Evolutionary conservation across 2,329 filamentous ascomycete genomes (phyloP).

Genomic region (Colletotrichum lupini): DNA sequence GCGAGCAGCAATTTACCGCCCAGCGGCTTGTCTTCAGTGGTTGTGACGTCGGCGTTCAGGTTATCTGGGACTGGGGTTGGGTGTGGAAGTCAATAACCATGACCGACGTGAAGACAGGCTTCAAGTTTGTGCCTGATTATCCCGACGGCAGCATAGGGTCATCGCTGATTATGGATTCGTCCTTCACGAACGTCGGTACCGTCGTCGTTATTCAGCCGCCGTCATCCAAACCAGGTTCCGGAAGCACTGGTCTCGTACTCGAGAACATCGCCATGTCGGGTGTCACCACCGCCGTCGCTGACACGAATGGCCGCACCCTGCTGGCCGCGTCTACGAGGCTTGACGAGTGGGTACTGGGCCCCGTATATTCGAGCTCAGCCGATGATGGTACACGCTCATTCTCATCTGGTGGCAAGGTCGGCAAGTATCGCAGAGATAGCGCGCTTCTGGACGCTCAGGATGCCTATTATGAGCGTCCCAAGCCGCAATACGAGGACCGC

Average conservation of each 20-base stretch:
- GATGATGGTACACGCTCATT: neutral
- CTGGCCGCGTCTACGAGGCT: slow-evolving; percentile 16
- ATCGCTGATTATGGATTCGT: slow-evolving; percentile 34
- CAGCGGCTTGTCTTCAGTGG: too few species aligned
- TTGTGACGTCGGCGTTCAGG: neutral
- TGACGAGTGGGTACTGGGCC: slow-evolving; percentile 36
- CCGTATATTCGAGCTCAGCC: slow-evolving; percentile 31
- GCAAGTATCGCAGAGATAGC: too few species aligned
- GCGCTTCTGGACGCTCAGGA: too few species aligned
- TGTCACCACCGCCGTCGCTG: slow-evolving; percentile 37
- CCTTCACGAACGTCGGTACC: slow-evolving; percentile 33
- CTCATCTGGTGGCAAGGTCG: too few species aligned
- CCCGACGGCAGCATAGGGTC: slow-evolving; percentile 27
- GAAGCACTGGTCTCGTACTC: slow-evolving; percentile 50
- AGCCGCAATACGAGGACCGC: too few species aligned
- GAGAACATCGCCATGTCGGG: slow-evolving; percentile 65
- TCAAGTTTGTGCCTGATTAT: slow-evolving; percentile 7
- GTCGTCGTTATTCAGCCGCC: slow-evolving; percentile 19
- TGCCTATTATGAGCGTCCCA: too few species aligned
- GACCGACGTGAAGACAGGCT: slow-evolving; percentile 10
- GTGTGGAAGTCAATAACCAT: slow-evolving; percentile 30
- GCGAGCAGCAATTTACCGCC: too few species aligned
- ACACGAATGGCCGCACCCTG: slow-evolving; percentile 28
- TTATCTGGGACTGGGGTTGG: slow-evolving; percentile 36
- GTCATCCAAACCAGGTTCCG: neutral